phyloP scores from a whole-genome alignment of 768 basidiomycete species.

The Mycena venus region DNA sequence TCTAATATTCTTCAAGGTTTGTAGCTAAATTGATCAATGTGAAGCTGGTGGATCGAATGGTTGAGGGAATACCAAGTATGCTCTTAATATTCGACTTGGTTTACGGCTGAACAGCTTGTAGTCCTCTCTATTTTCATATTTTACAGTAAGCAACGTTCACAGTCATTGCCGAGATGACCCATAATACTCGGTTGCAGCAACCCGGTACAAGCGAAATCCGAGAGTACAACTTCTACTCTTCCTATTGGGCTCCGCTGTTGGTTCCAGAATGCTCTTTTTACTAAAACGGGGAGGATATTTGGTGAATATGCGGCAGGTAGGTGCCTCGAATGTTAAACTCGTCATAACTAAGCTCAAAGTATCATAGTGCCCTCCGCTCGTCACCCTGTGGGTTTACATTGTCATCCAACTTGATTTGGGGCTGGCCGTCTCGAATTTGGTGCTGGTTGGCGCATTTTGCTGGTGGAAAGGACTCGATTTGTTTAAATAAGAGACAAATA shows the following conservation, averaged over 20 bases:
- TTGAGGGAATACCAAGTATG: constrained; percentile 81
- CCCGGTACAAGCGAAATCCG: constrained; percentile 70
- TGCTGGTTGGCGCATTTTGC: constrained; percentile 65
- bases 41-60: not conserved
- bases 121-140: constrained; percentile 84
- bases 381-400: constrained; percentile 84
- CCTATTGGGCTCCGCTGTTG: constrained; percentile 66
- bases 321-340: constrained; percentile 13
- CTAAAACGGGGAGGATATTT: constrained; percentile 79
- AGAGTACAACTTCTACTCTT: constrained; percentile 72
- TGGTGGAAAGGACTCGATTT: constrained; percentile 75
- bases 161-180: not conserved
- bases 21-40: too few species aligned
- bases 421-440: constrained; percentile 70
- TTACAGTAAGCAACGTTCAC: constrained; percentile 65
- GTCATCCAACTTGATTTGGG: constrained; percentile 78
- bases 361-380: constrained; percentile 81
- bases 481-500: constrained; percentile 34
- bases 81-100: constrained; percentile 30
- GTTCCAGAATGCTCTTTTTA: constrained; percentile 78
- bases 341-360: not conserved
- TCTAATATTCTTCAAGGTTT: constrained; percentile 69
- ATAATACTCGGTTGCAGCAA: constrained; percentile 55
- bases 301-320: constrained; percentile 82
- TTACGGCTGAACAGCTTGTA: constrained; percentile 40